phyloP scores from a whole-genome alignment of 2,329 filamentous ascomycete genomes.

The Penicillium sp. region DNA sequence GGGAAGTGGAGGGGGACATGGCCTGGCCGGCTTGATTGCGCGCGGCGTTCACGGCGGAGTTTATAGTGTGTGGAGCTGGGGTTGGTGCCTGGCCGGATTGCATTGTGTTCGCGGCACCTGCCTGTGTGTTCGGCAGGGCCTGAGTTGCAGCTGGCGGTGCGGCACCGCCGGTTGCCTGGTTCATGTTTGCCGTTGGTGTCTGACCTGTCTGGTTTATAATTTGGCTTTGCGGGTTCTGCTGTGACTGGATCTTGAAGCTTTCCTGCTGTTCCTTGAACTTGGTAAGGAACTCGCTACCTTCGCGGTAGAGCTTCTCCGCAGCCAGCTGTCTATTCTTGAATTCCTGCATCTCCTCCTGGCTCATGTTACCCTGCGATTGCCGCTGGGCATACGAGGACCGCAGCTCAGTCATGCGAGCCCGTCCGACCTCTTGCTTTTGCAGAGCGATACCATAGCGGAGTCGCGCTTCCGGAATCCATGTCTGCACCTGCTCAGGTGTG shows the following conservation, averaged over 20 bases:
- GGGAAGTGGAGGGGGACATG: conserved; percentile 39
- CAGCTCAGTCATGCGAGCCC: conserved; percentile 45
- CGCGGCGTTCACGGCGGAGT: conserved; percentile 50
- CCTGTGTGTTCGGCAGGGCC: conserved; percentile 21
- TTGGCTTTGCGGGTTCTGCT: conserved; percentile 29
- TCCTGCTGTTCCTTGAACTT: conserved; percentile 54
- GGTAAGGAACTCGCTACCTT: conserved; percentile 49
- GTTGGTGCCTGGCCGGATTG: conserved; percentile 38
- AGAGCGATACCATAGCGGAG: conserved; percentile 51
- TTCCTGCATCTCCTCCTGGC: conserved; percentile 45
- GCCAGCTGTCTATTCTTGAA: conserved; percentile 45
- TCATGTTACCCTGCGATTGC: conserved; percentile 41
- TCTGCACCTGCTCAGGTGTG: conserved; percentile 44
- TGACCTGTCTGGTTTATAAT: conserved; percentile 27
- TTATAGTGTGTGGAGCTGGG: conserved; percentile 50
- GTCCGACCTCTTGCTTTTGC: conserved; percentile 52
- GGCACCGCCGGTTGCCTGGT: conserved; percentile 15
- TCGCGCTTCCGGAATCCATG: conserved; percentile 51
- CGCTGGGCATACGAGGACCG: conserved; percentile 42
- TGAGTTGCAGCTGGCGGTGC: conserved; percentile 21
- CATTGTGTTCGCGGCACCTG: conserved; percentile 30
- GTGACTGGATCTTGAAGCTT: conserved; percentile 41
- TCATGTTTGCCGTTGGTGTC: conserved; percentile 16
- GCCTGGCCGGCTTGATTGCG: conserved; percentile 42
- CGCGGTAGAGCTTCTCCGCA: conserved; percentile 44